Conservation (phyloP, 768 basidiomycete genomes). For the Boletus huronensis region DNA sequence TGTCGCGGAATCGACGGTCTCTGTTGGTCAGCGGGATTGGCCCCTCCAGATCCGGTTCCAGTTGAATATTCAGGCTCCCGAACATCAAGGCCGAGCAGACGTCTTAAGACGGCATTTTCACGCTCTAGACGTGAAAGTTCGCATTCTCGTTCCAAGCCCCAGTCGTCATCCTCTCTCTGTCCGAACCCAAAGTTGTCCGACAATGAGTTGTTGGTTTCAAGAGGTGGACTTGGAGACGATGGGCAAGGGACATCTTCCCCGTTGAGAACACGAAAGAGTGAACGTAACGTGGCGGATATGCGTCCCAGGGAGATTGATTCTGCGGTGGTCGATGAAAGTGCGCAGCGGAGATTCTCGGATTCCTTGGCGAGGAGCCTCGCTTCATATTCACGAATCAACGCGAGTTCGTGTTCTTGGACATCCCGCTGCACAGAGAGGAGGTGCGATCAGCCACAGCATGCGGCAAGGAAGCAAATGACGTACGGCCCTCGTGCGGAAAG, state of each 20-base stretch:
- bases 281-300: slow-evolving; percentile 65
- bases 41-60: neutral
- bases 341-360: slow-evolving; percentile 57
- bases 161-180: slow-evolving; percentile 54
- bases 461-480: slow-evolving; percentile 31
- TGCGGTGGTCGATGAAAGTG: slow-evolving; percentile 59
- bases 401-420: slow-evolving; percentile 88
- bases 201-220: slow-evolving; percentile 1
- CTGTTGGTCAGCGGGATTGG: slow-evolving; percentile 12
- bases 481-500: slow-evolving; percentile 88
- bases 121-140: slow-evolving; percentile 83
- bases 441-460: neutral
- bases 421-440: slow-evolving; percentile 61
- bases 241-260: slow-evolving; percentile 52
- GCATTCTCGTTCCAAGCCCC: slow-evolving; percentile 84
- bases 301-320: slow-evolving; percentile 67
- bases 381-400: slow-evolving; percentile 89
- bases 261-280: slow-evolving; percentile 61
- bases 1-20: slow-evolving; percentile 12
- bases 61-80: slow-evolving; percentile 16
- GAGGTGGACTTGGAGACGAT: neutral
- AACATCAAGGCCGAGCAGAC: slow-evolving; percentile 56
- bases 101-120: slow-evolving; percentile 81
- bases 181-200: slow-evolving; percentile 22
- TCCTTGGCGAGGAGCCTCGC: slow-evolving; percentile 73